These are phyloP conservation scores for Vanrija sp. DNA, from an alignment of 1,284 basidiomycete genomes.

Conservation along the genomic window DNA sequence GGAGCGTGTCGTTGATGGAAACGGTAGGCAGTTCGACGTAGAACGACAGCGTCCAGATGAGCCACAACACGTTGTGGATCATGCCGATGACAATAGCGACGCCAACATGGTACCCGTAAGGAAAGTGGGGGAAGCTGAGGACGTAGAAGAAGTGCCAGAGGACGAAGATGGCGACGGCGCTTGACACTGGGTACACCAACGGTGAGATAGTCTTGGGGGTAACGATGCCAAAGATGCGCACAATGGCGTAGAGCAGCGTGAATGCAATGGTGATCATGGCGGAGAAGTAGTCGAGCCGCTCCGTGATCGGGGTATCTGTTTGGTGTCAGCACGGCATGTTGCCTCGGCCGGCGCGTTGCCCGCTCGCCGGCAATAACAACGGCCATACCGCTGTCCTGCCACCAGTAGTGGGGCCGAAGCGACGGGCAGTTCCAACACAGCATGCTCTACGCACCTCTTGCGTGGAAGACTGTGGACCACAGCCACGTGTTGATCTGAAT, in stretches of 20 bases:
- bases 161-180: slow-evolving; percentile 30
- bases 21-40: slow-evolving; percentile 40
- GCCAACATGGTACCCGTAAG: slow-evolving; percentile 91
- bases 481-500: slow-evolving; percentile 87
- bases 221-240: slow-evolving; percentile 70
- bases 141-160: slow-evolving; percentile 45
- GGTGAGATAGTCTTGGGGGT: slow-evolving; percentile 22
- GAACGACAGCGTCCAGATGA: slow-evolving; percentile 62
- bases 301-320: slow-evolving; percentile 74
- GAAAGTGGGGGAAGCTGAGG: slow-evolving; percentile 68
- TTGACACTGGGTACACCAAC: slow-evolving; percentile 20
- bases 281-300: slow-evolving; percentile 92
- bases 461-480: slow-evolving; percentile 90
- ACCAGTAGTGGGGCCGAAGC: too few relatives aligned
- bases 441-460: slow-evolving; percentile 60
- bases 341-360: too few relatives aligned
- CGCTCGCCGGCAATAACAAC: too few relatives aligned
- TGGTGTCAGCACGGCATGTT: slow-evolving; percentile 3
- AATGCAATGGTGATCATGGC: slow-evolving; percentile 77
- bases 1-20: slow-evolving; percentile 9
- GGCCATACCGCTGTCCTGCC: too few relatives aligned
- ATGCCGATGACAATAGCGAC: slow-evolving; percentile 75
- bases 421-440: background rate
- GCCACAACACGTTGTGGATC: slow-evolving; percentile 73
- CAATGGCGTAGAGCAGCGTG: slow-evolving; percentile 66